Percentiles rank a stretch among this genome's conserved stretches.
These are phyloP conservation scores for Entomortierella parvispora DNA, from an alignment of 192 early-diverging fungal species.

Conservation along the genomic window DNA sequence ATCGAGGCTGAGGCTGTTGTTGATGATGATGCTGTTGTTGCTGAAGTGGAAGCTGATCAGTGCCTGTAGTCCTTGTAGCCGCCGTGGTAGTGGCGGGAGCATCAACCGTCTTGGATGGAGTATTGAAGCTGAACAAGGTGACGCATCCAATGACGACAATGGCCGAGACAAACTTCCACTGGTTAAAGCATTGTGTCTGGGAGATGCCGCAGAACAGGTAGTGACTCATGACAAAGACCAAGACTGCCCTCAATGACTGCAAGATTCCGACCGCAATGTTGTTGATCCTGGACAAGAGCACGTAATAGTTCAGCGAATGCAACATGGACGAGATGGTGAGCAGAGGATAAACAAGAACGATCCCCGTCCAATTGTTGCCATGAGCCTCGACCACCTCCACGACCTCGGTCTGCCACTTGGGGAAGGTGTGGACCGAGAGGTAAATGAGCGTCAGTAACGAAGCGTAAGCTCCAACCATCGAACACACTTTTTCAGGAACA, in stretches of 20 bases:
- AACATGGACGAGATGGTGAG: conserved; percentile 55
- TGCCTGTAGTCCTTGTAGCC: not conserved
- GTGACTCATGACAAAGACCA: conserved; percentile 69
- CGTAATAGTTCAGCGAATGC: conserved; percentile 67
- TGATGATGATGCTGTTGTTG: not conserved
- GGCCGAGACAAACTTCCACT: conserved; percentile 63
- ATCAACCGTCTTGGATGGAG: not conserved
- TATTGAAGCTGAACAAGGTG: conserved; percentile 59
- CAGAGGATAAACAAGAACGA: conserved; percentile 55
- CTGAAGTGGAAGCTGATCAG: not conserved
- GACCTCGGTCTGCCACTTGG: conserved; percentile 56
- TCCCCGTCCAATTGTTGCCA: conserved; percentile 17
- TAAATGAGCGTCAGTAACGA: conserved; percentile 56
- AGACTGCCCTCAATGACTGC: conserved; percentile 63
- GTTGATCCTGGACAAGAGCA: conserved; percentile 60
- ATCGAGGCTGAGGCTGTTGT: not conserved
- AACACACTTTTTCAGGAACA: conserved; percentile 62
- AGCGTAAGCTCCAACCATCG: conserved; percentile 58
- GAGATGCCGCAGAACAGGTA: conserved; percentile 63
- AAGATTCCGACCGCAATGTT: conserved; percentile 67
- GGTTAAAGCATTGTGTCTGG: conserved; percentile 65
- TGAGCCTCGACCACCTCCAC: conserved; percentile 10
- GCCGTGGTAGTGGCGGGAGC: not conserved
- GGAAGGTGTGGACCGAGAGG: conserved; percentile 61
- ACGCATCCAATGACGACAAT: conserved; percentile 65